Base-by-base conservation (phyloP, 768 basidiomycete species). In the Leccinum disarticulatum region DNA sequence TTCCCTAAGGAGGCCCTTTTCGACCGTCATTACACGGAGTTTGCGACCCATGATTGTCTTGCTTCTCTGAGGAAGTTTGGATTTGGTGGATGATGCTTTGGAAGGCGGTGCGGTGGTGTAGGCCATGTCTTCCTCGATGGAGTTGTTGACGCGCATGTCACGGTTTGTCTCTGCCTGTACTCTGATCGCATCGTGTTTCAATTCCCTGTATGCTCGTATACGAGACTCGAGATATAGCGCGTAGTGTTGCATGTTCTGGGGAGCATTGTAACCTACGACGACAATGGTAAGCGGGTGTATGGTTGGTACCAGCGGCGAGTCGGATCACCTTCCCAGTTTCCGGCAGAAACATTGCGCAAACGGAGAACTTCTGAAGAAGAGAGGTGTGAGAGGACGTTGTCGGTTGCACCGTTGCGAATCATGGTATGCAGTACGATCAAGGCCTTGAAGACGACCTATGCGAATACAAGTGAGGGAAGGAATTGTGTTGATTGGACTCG, bases 401-500 rank as follows among this genome's bases (percentile, higher is more conserved):
- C 95, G 6, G 95, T 97, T 3, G 91, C 83, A n/a, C 97, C 97
- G 61, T 92, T 93, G 28, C 97, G 87, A 71, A 98, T 91, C 92
- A 99, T 94, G 33, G 88, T 93, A 72, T 99, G 97, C 7, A 98
- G 79, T 4, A 96, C 93, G 66, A 99, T 88, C 65, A 98, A 79
- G 0, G 95, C 94, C 71, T 99, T 99, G 85, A 98, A 98, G n/a
- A 93, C 95, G 64, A 98, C 83, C 95, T 97, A 67, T 54, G 48
- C 2, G 48, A 27, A 57, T 52, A 17, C 33, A 43, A 17, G 57
- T 63, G 31, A 63, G 59, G 4, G 8, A 28, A 19, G 11, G 48
- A 36, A 49, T 0, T 22, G 35, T n/a, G 49, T 3, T 5, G 46
- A 33, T n/a, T 10, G 15, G 25, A 28, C 28, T n/a, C 9, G 14